Base-by-base conservation (phyloP, 495 filamentous ascomycete genomes). In the Monascus purpureus region DNA sequence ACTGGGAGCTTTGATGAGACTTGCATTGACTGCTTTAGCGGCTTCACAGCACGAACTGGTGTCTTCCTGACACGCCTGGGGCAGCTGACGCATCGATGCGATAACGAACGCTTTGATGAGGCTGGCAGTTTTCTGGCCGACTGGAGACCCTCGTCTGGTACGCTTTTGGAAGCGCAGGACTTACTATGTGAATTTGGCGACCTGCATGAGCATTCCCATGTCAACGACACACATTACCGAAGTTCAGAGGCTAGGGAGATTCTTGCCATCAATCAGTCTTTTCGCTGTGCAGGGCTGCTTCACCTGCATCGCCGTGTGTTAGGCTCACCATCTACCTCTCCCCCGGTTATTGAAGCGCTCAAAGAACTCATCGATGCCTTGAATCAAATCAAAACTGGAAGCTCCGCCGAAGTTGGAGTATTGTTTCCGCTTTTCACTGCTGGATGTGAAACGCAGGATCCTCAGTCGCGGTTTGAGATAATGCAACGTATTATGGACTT, bases 401-500 rank as follows among this genome's bases (percentile, higher is more conserved):
- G 75, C 11, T 75, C 76, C 14, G 80, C 78, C 0, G 84, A 87
- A 52, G 73, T 73, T 3, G 83, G 79, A 45, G 60, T 84, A 4
- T 46, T 93, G 28, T 87, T 92, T 33, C 84, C 84, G 1, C 69
- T 92, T 52, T 90, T 92, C 52, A 80, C 79, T 6, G 84, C 82
- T 4, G 84, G 84, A 1, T 87, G 81, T 45, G 82, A 90, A 45
- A 71, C 75, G 2, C 48, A 57, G 28, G 66, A 75, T 28, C 36
- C 53, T 17, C 47, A 48, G 8, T 70, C 79, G 33, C 58, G 76
- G 23, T 45, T 54, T 13, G 67, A 73, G 37, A 74, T 87, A 12
- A 58, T 82, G 42, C 67, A 73, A 39, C 56, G 84, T 29, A 64
- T 93, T 50, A 63, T 67, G 46, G 66, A 65, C 27, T 63, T 87